Evolutionary conservation across 2,329 filamentous ascomycete species (phyloP), one percentile per base, ranked within the genome.

Genomic region (Aspergillus sergii): DNA sequence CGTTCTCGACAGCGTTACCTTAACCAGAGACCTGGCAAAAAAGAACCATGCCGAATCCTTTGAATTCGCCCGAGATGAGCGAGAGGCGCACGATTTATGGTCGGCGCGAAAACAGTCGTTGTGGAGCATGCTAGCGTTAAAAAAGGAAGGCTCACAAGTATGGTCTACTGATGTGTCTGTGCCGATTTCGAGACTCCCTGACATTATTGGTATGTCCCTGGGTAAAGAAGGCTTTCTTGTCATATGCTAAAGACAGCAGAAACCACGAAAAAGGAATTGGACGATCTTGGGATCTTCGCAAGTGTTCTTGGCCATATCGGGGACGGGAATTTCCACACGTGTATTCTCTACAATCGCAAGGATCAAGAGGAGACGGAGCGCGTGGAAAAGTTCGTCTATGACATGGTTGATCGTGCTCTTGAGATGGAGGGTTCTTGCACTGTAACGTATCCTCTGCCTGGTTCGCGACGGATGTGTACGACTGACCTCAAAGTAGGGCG

Each of bases 391-490:
- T 93, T 92, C 67, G 92, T 97, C 54, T 89, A 94, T 74, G 90
- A 93, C 70, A 97, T 97, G 93, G 92, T 97, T 23, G 86, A 91
- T 69, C 87, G 92, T n/a, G 94, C 93, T 2, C 78, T 97, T 28
- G 92, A 94, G 68, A 97, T 97, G 93, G 94, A 97, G 64, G 93
- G 94, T 1, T 96, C 93, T 7, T 95, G 92, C 76, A 96, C 93
- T 0, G 81, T 83, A 77, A 74, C 62, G 34, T 54, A 48, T 19
- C 23, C n/a, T 14, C 10, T 50, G 50, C 8, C 46, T 26, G 12
- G 14, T 2, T 16, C n/a, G 11, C 26, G 43, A 50, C 46, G 19
- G 21, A 39, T 21, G 46, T 6, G 26, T 21, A 21, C 51, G 46
- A 32, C 60, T 68, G 41, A 69, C 71, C 64, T 9, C 3, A 5